Evolutionary conservation across 805 yeast species (phyloP), one percentile per base, ranked within the genome.

Genomic region (Barnettozyma pratensis): DNA sequence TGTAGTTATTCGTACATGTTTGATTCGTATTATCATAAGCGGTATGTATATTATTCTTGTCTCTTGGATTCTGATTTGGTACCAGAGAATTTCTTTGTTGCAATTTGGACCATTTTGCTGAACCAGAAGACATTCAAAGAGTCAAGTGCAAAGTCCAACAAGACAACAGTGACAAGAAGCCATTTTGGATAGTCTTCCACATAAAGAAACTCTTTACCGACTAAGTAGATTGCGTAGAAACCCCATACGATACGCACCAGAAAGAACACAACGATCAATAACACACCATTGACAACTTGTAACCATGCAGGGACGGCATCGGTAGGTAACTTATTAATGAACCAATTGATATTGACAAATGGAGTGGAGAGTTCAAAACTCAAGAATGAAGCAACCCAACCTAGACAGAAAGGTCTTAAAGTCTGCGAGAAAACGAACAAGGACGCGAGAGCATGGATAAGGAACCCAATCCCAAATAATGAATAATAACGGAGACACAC

Each of bases 281-380:
- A 54, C 7, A 89, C 45, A 0, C 98, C 98, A 64, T 94, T 94
- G 56, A 83, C 57, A 12, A 78, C 61, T 45, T 81, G 77, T 9
- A 79, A 47, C 53, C 61, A 72, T 27, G 72, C 72, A 39, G 86
- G 81, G 45, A 88, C 73, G 4, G 80, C 66, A 4, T 85, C 87
- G 1, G 74, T 74, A 1, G 96, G 94, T 14, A 90, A 71, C 58
- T 87, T 83, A 32, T 85, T 76, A 34, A 89, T 82, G 66, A 85
- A 91, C 97, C 97, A 94, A 66, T 94, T 88, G 62, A 87, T 65
- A 67, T 94, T 95, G 53, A 94, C 96, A 68, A 94, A 94, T 7
- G 98, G 98, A 2, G 97, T 87, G 42, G 96, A 85, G 38, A 87
- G 75, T 68, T 94, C 99, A 66, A 86, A 94, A 44, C 87, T 64